phyloP scores from a whole-genome alignment of 2,329 filamentous ascomycete genomes.

The Myriosclerotinia duriaeana region DNA sequence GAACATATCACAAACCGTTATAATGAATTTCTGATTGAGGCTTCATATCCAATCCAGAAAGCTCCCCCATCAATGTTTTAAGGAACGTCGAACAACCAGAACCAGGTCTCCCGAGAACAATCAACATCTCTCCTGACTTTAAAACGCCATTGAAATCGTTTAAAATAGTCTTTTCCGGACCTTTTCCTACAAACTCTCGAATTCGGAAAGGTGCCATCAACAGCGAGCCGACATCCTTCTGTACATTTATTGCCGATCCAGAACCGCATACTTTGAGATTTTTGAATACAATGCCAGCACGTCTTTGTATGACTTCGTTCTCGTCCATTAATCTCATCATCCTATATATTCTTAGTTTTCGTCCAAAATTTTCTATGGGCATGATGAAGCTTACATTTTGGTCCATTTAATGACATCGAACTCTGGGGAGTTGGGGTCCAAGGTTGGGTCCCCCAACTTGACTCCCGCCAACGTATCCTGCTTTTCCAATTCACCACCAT shows the following conservation, averaged over 20 bases:
- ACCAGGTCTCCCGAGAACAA: constrained; percentile 66
- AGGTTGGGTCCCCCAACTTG: constrained; percentile 47
- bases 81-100: constrained; percentile 65
- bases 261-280: constrained; percentile 66
- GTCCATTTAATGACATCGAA: constrained; percentile 36
- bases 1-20: constrained; percentile 58
- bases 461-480: constrained; percentile 42
- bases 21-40: constrained; percentile 57
- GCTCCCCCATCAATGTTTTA: constrained; percentile 59
- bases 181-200: constrained; percentile 54
- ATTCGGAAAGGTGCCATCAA: constrained; percentile 58
- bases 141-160: constrained; percentile 63
- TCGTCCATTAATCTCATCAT: constrained; percentile 49
- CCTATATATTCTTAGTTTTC: constrained; percentile 24
- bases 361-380: not conserved
- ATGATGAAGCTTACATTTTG: constrained; percentile 29
- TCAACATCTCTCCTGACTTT: constrained; percentile 63
- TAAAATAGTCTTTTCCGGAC: constrained; percentile 58
- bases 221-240: constrained; percentile 63
- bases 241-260: constrained; percentile 65
- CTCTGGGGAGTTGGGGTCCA: constrained; percentile 51
- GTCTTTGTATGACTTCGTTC: constrained; percentile 54
- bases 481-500: constrained; percentile 26
- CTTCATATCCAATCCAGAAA: constrained; percentile 57
- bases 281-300: constrained; percentile 62